Evolutionary conservation across 1,284 basidiomycete species (phyloP).

Genomic region (Cryptococcus sp.): DNA sequence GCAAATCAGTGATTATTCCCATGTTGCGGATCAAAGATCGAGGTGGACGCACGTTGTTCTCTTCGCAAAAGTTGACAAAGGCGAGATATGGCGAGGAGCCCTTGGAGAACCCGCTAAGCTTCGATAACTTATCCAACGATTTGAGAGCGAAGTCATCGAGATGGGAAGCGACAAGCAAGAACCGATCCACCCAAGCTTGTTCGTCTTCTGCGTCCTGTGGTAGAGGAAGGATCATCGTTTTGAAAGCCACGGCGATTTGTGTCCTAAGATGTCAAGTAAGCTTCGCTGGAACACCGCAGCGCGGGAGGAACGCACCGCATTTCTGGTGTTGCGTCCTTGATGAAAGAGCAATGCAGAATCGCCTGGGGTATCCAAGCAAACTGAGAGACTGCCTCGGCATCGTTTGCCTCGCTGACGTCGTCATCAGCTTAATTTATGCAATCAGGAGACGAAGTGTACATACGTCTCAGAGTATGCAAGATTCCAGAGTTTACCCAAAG

Average conservation of each 20-base stretch:
- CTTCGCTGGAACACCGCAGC: not conserved
- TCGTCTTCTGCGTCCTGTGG: conserved; percentile 67
- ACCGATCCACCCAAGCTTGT: conserved; percentile 77
- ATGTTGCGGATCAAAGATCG: not conserved
- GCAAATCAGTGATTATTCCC: not conserved
- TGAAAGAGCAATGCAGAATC: conserved; percentile 60
- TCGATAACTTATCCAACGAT: conserved; percentile 64
- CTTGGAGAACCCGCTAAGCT: conserved; percentile 57
- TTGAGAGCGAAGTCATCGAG: conserved; percentile 66
- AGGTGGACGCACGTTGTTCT: conserved; percentile 68
- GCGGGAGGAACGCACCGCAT: conserved; percentile 58
- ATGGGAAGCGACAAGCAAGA: conserved; percentile 72
- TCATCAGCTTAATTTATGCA: conserved; percentile 2
- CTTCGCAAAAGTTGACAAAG: conserved; percentile 69
- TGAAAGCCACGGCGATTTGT: conserved; percentile 54
- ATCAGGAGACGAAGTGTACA: conserved; percentile 38
- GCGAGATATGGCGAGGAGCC: conserved; percentile 45
- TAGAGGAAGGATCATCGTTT: conserved; percentile 77
- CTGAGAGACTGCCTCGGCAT: conserved; percentile 69
- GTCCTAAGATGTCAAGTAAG: conserved; percentile 16
- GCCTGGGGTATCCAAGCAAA: conserved; percentile 92
- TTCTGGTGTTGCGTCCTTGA: conserved; percentile 58
- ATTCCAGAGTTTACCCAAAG: conserved; percentile 75
- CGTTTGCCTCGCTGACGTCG: conserved; percentile 70
- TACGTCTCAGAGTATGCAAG: conserved; percentile 88